A percentile compares a stretch with the other conserved stretches of the same genome.
Evolutionary conservation across 2,329 filamentous ascomycete genomes (phyloP).

Genomic region (Zymoseptoria brevis): DNA sequence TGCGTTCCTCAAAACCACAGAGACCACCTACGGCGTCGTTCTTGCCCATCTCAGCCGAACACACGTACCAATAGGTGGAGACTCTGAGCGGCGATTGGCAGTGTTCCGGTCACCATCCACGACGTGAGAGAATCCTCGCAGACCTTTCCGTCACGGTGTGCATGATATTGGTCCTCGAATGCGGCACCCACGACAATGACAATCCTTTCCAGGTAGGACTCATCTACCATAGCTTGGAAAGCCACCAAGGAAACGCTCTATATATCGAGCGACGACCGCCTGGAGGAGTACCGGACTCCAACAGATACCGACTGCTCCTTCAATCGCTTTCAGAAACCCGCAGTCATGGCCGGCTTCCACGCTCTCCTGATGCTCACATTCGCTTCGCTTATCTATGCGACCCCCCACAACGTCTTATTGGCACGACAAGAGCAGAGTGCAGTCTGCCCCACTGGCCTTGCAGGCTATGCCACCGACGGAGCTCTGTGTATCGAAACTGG

Average conservation of each 20-base stretch:
- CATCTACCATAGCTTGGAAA: background rate
- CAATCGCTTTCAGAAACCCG: conserved; percentile 1
- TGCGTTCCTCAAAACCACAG: background rate
- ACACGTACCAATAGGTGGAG: background rate
- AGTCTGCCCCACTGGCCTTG: background rate
- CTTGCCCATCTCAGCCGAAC: background rate
- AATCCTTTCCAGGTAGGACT: background rate
- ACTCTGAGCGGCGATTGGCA: conserved; percentile 1
- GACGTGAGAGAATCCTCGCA: background rate
- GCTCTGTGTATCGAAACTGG: background rate
- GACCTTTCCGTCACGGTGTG: conserved; percentile 2
- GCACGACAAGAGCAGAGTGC: background rate
- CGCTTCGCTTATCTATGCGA: conserved; percentile 3
- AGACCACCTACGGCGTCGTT: background rate
- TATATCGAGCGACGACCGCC: conserved; percentile 1
- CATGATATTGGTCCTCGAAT: conserved; percentile 2
- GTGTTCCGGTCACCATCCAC: conserved; percentile 5
- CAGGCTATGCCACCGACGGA: background rate
- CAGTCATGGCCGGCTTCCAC: conserved; percentile 3
- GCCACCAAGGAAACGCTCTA: background rate
- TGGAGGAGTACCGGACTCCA: background rate
- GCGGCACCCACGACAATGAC: background rate
- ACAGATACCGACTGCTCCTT: background rate
- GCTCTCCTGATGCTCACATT: conserved; percentile 1
- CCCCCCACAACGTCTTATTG: background rate